A percentile compares a stretch with the other conserved stretches of the same genome.
Evolutionary conservation across 2,329 filamentous ascomycete genomes (phyloP).

Genomic region (Ophiosphaerella korrae): DNA sequence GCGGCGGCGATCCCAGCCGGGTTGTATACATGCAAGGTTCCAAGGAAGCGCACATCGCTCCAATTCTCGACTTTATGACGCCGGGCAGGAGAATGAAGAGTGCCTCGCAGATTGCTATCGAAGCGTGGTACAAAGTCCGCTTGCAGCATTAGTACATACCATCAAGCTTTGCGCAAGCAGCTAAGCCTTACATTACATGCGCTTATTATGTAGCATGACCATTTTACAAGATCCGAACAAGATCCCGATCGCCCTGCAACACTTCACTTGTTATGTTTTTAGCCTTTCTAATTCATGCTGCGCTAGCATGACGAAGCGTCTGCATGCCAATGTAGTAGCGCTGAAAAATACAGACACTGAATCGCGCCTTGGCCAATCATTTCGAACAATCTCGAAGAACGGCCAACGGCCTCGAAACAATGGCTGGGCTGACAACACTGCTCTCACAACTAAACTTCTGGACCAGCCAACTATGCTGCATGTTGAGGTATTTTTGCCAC

Average conservation of each 20-base stretch:
- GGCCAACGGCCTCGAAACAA: no score
- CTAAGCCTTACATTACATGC: not conserved
- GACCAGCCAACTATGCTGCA: not conserved
- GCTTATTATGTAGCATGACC: not conserved
- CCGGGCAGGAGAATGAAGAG: conserved; percentile 6
- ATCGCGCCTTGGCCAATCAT: no score
- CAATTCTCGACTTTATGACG: conserved; percentile 23
- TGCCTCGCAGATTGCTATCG: conserved; percentile 13
- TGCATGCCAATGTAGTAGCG: not conserved
- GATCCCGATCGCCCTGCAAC: not conserved
- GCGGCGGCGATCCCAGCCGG: conserved; percentile 16
- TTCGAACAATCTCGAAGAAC: no score
- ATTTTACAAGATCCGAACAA: not conserved
- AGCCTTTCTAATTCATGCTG: no score
- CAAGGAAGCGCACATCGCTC: conserved; percentile 23
- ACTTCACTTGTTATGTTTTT: not conserved
- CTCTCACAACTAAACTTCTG: no score
- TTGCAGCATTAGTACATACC: not conserved
- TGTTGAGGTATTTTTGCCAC: not conserved
- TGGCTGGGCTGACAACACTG: no score
- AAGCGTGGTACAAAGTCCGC: conserved; percentile 17
- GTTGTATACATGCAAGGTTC: conserved; percentile 16
- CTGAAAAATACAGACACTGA: no score
- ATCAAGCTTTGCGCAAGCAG: not conserved
- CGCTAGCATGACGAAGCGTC: not conserved